phyloP scores from a whole-genome alignment of 495 filamentous ascomycete genomes.

The Chaetomidium leptoderma region DNA sequence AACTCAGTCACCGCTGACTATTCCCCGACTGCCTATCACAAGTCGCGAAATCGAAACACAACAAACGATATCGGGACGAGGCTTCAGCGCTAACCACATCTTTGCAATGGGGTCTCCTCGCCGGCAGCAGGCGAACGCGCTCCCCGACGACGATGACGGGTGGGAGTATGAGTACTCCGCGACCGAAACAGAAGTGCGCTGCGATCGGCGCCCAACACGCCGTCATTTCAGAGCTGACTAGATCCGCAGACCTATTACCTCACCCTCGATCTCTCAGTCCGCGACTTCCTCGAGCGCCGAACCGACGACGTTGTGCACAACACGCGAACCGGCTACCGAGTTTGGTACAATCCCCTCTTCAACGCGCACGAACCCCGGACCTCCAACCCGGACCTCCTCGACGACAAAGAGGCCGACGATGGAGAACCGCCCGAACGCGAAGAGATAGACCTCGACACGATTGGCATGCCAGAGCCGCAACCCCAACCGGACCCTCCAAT shows the following conservation, averaged over 20 bases:
- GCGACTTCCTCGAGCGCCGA: slow-evolving; percentile 40
- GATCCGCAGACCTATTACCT: slow-evolving; percentile 50
- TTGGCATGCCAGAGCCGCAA: slow-evolving; percentile 19
- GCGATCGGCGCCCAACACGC: too few relatives aligned
- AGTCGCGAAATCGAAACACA: neutral
- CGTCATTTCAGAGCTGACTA: too few relatives aligned
- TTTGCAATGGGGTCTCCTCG: neutral
- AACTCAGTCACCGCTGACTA: neutral
- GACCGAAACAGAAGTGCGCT: slow-evolving; percentile 49
- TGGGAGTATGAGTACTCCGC: slow-evolving; percentile 58
- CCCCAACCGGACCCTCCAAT: slow-evolving; percentile 13
- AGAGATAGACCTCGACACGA: slow-evolving; percentile 28
- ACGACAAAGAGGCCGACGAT: slow-evolving; percentile 34
- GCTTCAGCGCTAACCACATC: neutral
- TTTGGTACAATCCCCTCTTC: slow-evolving; percentile 38
- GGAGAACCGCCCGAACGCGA: slow-evolving; percentile 28
- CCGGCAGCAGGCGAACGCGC: neutral
- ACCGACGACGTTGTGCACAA: slow-evolving; percentile 30
- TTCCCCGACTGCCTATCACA: neutral
- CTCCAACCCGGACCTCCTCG: slow-evolving; percentile 20
- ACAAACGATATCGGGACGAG: too few relatives aligned
- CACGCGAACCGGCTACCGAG: slow-evolving; percentile 31
- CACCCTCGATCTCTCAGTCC: slow-evolving; percentile 52
- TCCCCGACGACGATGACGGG: slow-evolving; percentile 42
- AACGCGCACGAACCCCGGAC: slow-evolving; percentile 24